Evolutionary conservation across 768 basidiomycete genomes (phyloP).

Genomic region (Hebeloma cylindrosporum): DNA sequence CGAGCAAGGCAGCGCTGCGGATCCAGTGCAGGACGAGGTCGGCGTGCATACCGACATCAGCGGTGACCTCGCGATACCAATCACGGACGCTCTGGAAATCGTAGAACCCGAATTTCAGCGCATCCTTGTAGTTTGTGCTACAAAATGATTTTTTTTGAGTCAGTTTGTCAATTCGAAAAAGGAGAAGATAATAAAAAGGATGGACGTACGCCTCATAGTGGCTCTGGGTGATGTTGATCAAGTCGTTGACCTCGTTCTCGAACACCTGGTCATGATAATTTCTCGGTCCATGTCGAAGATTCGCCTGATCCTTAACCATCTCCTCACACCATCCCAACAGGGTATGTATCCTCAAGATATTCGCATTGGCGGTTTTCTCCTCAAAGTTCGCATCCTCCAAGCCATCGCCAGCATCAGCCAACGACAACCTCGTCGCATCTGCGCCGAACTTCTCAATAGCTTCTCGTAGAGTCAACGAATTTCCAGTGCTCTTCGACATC

Average conservation of each 20-base stretch:
- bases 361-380: conserved; percentile 96
- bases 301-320: conserved; percentile 67
- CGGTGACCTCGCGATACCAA: conserved; percentile 93
- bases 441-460: conserved; percentile 94
- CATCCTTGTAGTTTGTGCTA: conserved; percentile 95
- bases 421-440: conserved; percentile 85
- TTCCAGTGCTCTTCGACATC: conserved; percentile 98
- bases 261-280: conserved; percentile 90
- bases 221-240: conserved; percentile 78
- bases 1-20: conserved; percentile 72
- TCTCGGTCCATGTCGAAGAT: conserved; percentile 70
- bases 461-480: conserved; percentile 88
- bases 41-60: conserved; percentile 86
- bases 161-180: neutral
- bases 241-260: conserved; percentile 84
- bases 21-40: conserved; percentile 89
- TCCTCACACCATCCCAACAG: conserved; percentile 95
- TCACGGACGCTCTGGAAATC: conserved; percentile 90
- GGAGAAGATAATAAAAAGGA: neutral
- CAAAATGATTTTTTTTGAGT: neutral
- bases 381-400: conserved; percentile 99
- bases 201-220: conserved; percentile 79
- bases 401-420: conserved; percentile 97
- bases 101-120: conserved; percentile 93
- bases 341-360: conserved; percentile 90